Conservation (phyloP, 805 yeast genomes). For the Teunomyces funiuensis region DNA sequence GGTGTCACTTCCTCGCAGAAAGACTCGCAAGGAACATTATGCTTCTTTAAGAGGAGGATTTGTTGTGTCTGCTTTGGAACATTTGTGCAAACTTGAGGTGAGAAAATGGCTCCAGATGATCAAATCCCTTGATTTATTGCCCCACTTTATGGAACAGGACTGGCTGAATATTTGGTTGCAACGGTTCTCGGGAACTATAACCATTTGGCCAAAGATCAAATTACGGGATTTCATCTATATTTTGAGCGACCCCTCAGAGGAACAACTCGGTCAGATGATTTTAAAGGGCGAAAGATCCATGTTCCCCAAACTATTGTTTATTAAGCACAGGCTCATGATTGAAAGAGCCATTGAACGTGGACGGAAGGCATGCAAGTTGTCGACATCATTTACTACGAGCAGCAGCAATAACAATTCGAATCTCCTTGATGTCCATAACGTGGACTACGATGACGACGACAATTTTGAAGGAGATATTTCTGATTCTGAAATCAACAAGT, state of each 20-base stretch:
- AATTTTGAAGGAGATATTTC: slow-evolving; percentile 4
- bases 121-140: slow-evolving; percentile 63
- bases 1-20: slow-evolving; percentile 53
- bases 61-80: slow-evolving; percentile 68
- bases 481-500: slow-evolving; percentile 2
- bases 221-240: slow-evolving; percentile 62
- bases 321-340: slow-evolving; percentile 61
- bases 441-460: slow-evolving; percentile 14
- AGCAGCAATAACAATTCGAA: slow-evolving; percentile 4
- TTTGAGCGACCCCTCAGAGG: slow-evolving; percentile 65
- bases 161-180: slow-evolving; percentile 81
- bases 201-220: slow-evolving; percentile 70
- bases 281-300: slow-evolving; percentile 63
- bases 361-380: slow-evolving; percentile 24
- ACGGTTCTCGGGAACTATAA: slow-evolving; percentile 70
- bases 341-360: slow-evolving; percentile 64
- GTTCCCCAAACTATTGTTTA: slow-evolving; percentile 64
- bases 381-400: slow-evolving; percentile 14
- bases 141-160: slow-evolving; percentile 69
- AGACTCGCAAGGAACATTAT: slow-evolving; percentile 30
- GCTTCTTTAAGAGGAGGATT: slow-evolving; percentile 71
- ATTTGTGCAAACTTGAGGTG: slow-evolving; percentile 67
- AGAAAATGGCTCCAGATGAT: slow-evolving; percentile 74
- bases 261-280: slow-evolving; percentile 54
- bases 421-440: slow-evolving; percentile 9